These are phyloP conservation scores for Crithidia brevicula DNA, from an alignment of 208 protist species.

Conservation along the genomic window DNA sequence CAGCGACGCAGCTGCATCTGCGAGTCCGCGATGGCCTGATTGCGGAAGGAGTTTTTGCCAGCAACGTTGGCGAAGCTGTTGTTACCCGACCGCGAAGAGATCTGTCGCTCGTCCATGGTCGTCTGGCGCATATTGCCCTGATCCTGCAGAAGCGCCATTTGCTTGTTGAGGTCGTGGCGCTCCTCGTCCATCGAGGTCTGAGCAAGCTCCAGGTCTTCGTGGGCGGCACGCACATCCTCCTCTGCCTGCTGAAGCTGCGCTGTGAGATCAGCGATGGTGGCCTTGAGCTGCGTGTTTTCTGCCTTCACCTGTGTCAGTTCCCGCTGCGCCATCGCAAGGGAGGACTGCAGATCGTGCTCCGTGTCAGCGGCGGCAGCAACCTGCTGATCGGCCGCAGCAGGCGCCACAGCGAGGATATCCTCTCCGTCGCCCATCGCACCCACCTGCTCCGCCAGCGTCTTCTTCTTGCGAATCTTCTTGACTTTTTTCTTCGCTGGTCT, in stretches of 20 bases:
- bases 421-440: constrained; percentile 33
- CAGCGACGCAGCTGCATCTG: constrained; percentile 45
- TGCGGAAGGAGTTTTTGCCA: constrained; percentile 20
- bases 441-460: constrained; percentile 52
- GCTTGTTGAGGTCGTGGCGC: constrained; percentile 39
- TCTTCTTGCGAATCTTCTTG: constrained; percentile 64
- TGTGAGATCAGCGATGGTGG: constrained; percentile 48
- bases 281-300: constrained; percentile 66
- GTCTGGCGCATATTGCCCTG: neutral
- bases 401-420: constrained; percentile 23
- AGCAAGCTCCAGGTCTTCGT: constrained; percentile 31
- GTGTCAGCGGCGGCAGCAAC: neutral
- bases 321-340: constrained; percentile 15
- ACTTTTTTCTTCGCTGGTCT: constrained; percentile 41
- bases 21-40: constrained; percentile 29
- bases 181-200: constrained; percentile 36
- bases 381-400: constrained; percentile 8
- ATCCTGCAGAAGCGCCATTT: constrained; percentile 40
- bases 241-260: constrained; percentile 45
- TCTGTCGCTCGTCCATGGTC: constrained; percentile 9
- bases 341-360: constrained; percentile 11
- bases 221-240: constrained; percentile 42
- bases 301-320: constrained; percentile 48
- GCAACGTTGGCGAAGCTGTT: constrained; percentile 9
- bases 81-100: constrained; percentile 2